Base-by-base conservation (phyloP, 2,329 filamentous ascomycete genomes). In the Clonostachys rhizophaga region DNA sequence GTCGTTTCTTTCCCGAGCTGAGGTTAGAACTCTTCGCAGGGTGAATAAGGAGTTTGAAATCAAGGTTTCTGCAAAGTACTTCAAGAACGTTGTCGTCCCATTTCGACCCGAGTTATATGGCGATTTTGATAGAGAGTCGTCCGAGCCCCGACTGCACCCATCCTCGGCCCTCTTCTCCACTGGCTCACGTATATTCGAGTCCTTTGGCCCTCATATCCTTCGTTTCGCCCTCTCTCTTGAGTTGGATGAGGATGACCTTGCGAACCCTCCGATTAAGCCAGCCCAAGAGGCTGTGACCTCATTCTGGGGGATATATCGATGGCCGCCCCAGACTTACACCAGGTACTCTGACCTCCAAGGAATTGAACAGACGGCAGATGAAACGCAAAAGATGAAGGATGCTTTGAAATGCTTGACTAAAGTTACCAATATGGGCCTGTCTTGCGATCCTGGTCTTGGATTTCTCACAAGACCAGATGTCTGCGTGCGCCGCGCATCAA, bases 211-310 rank as follows among this genome's bases (percentile, higher is more conserved):
- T 33, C 74, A 81, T 47, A 84, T 89, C 47, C 67, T 69, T 30
- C 76, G 75, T 46, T 87, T 86, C 55, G 85, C 82, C 6, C 77
- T 89, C 58, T 82, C 81, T 20, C 81, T 88, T 50, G 84, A 88
- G 55, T 72, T 87, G n/a, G 75, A 79, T 47, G 79, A 86, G 57
- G 61, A 64, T 37, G 66, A 64, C 13, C 58, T 77, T 11, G 64
- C 67, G 12, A 63, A 68, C 20, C 80, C 83, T 8, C 79, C 78
- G 2, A 55, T 70, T n/a, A 85, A 86, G 55, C 67, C 69, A 6
- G 65, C 72, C 7, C 78, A 81, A 34, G 70, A 81, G 52, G 69
- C 71, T 20, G 65, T 81, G 33, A 67, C 72, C 5, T 71, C 78
- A 36, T 84, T 83, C 54, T 86, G 83, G 77, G 84, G 84, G 5